Conservation (phyloP, 768 basidiomycete genomes). For the Termitomyces sp. region DNA sequence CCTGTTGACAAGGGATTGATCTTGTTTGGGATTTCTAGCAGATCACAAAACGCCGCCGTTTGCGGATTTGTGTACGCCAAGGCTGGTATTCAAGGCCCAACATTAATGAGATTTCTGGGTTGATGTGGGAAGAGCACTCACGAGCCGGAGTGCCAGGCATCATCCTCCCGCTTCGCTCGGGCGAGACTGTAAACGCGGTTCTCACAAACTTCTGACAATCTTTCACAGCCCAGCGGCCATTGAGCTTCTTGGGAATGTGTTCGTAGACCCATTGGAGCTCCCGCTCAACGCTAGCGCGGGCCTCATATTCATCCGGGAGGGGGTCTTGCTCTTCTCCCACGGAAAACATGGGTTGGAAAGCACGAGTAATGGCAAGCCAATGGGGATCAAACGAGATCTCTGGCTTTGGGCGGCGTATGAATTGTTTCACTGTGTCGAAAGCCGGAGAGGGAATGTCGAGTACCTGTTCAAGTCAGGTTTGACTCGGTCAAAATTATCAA, state of each 20-base stretch:
- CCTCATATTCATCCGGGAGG: conserved; percentile 56
- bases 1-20: conserved; percentile 22
- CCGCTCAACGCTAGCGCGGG: conserved; percentile 47
- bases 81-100: conserved; percentile 35
- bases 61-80: conserved; percentile 84
- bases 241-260: conserved; percentile 41
- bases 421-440: conserved; percentile 9
- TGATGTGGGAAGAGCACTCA: conserved; percentile 21
- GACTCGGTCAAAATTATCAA: neutral
- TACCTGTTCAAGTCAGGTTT: conserved; percentile 38
- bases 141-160: conserved; percentile 23
- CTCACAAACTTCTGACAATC: conserved; percentile 62
- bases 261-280: conserved; percentile 65
- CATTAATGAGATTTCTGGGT: conserved; percentile 22
- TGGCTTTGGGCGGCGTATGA: conserved; percentile 18
- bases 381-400: conserved; percentile 75
- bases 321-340: conserved; percentile 38
- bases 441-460: conserved; percentile 49
- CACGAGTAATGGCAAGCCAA: conserved; percentile 92
- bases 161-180: conserved; percentile 22
- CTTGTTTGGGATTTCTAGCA: conserved; percentile 78
- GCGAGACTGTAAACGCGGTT: conserved; percentile 50
- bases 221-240: conserved; percentile 33
- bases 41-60: conserved; percentile 76
- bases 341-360: conserved; percentile 77